Conservation (phyloP, 495 filamentous ascomycete species). For the Xylaria venustula region DNA sequence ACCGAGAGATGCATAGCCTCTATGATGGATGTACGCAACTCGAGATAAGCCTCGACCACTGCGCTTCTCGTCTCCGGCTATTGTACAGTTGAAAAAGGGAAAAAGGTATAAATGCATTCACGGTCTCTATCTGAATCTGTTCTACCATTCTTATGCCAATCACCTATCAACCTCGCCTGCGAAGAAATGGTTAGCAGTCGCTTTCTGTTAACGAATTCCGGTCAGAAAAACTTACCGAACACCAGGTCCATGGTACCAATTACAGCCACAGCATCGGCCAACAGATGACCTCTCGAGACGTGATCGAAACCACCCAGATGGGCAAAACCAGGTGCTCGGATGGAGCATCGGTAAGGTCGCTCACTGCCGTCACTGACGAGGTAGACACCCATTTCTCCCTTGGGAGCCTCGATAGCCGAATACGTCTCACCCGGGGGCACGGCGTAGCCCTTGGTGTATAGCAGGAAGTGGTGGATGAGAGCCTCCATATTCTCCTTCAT, state of each 20-base stretch:
- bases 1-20: constrained; percentile 5
- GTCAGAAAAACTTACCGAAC: constrained; percentile 43
- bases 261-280: constrained; percentile 96
- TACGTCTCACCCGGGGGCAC: constrained; percentile 99
- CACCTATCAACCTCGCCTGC: constrained; percentile 53
- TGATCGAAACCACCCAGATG: constrained; percentile 95
- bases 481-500: constrained; percentile 99
- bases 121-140: constrained; percentile 13
- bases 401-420: constrained; percentile 94
- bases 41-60: not conserved
- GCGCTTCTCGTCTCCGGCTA: constrained; percentile 18
- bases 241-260: constrained; percentile 94
- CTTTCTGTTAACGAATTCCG: not conserved
- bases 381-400: constrained; percentile 99
- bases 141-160: constrained; percentile 19
- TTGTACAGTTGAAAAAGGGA: constrained; percentile 26
- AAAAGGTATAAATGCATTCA: constrained; percentile 5
- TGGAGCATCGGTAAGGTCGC: constrained; percentile 96
- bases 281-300: constrained; percentile 81
- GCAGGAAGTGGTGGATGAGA: constrained; percentile 97
- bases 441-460: constrained; percentile 96
- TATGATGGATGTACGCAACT: not conserved
- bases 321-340: constrained; percentile 94
- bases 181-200: constrained; percentile 16
- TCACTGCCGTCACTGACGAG: constrained; percentile 96